Evolutionary conservation across 345 rosid species (phyloP), one percentile per base, ranked within the genome.

Genomic region (Hibiscus tridactylites): DNA sequence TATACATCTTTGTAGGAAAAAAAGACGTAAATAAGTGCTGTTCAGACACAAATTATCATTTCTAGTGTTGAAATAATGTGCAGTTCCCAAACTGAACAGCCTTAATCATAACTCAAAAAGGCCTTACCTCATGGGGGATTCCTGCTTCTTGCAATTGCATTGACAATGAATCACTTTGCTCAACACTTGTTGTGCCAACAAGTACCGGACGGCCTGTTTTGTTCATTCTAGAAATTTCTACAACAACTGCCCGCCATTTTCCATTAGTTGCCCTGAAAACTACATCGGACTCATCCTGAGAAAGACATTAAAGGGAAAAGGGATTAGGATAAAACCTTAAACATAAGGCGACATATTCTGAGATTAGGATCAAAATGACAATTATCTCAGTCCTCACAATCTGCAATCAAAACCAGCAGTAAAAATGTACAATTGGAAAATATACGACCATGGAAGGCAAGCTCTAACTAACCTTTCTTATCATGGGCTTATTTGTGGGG

Each of bases 151-250:
- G 79, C 86, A 94, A 82, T 77, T 90, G 91, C 73, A 81, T 87
- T 57, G 98, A 91, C 75, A 94, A 81, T 19, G 87, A 87, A 75
- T 94, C 98, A 79, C 98, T 94, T 82, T 91, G 97, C 83, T 94
- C 98, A n/a, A 94, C 98, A 35, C 98, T 94, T 62, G 97, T 94
- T 70, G 98, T 94, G 75, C 98, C 98, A 57, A 94, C 97, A 80
- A 94, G 95, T 78, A 94, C 97, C 5, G 97, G 91, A 62, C 91
- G 82, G 68, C 98, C 98, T 64, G 90, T 90, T 83, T 87, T 94
- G 68, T 91, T 82, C 95, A 94, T 94, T 84, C 97, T 87, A 72
- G 97, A 86, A 66, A 94, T 94, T 82, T 94, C 98, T 65, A 94
- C 91, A 26, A 94, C 96, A 64, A 91, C 98, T 60, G 98, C 97